phyloP scores from a whole-genome alignment of 1,284 basidiomycete genomes.

The Pseudozyma pruni region DNA sequence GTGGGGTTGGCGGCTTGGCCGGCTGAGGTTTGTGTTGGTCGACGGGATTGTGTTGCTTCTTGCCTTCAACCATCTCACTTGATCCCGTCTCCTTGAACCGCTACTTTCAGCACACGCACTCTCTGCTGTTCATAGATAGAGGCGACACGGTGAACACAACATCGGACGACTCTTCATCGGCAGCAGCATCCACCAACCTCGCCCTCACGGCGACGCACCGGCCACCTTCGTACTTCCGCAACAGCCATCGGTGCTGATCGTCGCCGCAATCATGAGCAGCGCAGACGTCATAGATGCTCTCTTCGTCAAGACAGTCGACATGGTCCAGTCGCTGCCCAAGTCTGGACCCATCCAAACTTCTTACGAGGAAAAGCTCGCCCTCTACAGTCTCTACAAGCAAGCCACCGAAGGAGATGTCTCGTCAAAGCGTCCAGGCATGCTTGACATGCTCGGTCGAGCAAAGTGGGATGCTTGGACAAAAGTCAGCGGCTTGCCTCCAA shows the following conservation, averaged over 20 bases:
- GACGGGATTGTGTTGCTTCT: too few relatives aligned
- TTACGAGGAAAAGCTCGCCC: constrained; percentile 93
- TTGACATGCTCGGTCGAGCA: constrained; percentile 90
- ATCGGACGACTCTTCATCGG: not conserved
- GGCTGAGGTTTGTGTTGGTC: too few relatives aligned
- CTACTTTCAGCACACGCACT: not conserved
- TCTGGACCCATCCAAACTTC: constrained; percentile 94
- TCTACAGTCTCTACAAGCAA: constrained; percentile 75
- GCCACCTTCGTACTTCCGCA: not conserved
- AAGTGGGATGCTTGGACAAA: constrained; percentile 98
- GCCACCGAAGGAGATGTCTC: constrained; percentile 89
- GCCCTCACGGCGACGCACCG: not conserved
- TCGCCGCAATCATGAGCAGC: constrained; percentile 57
- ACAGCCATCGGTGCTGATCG: not conserved
- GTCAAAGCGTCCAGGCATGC: constrained; percentile 82
- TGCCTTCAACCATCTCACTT: too few relatives aligned
- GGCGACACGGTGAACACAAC: too few relatives aligned
- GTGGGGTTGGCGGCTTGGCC: constrained; percentile 23
- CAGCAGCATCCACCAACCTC: too few relatives aligned
- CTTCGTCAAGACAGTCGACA: constrained; percentile 92
- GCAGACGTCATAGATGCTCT: constrained; percentile 71
- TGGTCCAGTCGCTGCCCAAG: constrained; percentile 88
- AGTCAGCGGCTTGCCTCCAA: constrained; percentile 80
- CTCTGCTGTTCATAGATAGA: not conserved
- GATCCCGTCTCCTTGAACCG: not conserved